Conservation (phyloP, 2,329 filamentous ascomycete species). For the Exutisphaerella laricina region DNA sequence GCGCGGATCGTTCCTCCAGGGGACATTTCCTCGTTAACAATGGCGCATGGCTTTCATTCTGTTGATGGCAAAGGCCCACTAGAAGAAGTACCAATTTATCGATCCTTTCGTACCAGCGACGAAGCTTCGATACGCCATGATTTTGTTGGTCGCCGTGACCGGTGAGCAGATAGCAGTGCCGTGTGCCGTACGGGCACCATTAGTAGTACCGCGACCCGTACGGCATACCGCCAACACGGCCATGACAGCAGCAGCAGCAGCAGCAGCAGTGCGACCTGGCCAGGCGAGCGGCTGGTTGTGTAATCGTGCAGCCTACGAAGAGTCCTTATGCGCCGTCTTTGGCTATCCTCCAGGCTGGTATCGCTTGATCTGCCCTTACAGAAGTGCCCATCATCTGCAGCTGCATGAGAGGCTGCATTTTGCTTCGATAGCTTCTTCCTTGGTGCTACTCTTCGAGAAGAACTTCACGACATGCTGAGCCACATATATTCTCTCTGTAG, state of each 20-base stretch:
- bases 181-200: neutral
- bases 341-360: too few species aligned
- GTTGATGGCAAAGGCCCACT: too few species aligned
- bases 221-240: too few species aligned
- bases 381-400: too few species aligned
- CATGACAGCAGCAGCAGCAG: neutral
- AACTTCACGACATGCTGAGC: neutral
- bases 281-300: conserved; percentile 10
- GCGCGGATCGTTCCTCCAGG: too few species aligned
- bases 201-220: neutral
- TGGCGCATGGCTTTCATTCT: too few species aligned
- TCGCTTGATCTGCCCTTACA: too few species aligned
- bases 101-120: neutral
- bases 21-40: neutral
- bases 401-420: too few species aligned
- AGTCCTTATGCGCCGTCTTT: too few species aligned
- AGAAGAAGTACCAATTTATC: neutral
- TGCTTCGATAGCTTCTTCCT: neutral
- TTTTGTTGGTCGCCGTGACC: too few species aligned
- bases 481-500: neutral
- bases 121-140: too few species aligned
- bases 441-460: neutral
- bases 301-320: too few species aligned
- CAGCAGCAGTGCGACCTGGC: conserved; percentile 7
- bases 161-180: neutral